Evolutionary conservation across 2,329 filamentous ascomycete species (phyloP).

Genomic region (Monilinia aucupariae): DNA sequence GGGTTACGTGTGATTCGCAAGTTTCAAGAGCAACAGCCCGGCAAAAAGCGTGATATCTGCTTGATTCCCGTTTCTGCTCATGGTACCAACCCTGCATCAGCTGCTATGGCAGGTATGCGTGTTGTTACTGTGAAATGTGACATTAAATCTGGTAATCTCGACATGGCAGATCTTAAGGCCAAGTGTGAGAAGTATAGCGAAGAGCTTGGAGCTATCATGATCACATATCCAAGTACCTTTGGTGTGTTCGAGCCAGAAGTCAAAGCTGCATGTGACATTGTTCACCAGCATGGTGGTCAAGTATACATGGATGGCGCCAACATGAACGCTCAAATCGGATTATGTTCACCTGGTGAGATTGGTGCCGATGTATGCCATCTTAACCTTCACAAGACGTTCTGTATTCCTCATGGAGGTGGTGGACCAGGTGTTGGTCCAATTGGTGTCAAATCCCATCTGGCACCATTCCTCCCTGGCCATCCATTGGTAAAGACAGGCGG

Average conservation of each 20-base stretch:
- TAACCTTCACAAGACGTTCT: constrained; percentile 98
- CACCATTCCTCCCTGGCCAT: constrained; percentile 66
- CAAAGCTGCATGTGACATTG: constrained; percentile 77
- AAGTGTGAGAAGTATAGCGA: constrained; percentile 87
- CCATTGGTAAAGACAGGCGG: constrained; percentile 54
- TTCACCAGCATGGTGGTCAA: constrained; percentile 83
- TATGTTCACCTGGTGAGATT: constrained; percentile 91
- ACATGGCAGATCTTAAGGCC: constrained; percentile 75
- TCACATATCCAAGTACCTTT: constrained; percentile 93
- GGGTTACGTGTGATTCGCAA: constrained; percentile 83
- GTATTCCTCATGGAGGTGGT: constrained; percentile 92
- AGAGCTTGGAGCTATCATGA: constrained; percentile 87
- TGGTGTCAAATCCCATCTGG: constrained; percentile 78
- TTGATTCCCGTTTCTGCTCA: constrained; percentile 93
- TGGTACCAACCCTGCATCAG: constrained; percentile 91
- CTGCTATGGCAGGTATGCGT: constrained; percentile 92
- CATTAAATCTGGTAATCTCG: constrained; percentile 78
- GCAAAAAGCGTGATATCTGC: constrained; percentile 79
- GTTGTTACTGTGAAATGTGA: constrained; percentile 92
- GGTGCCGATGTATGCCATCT: constrained; percentile 95
- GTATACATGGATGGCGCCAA: constrained; percentile 99
- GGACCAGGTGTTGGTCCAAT: constrained; percentile 93
- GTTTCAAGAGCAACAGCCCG: constrained; percentile 65
- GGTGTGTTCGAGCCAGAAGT: constrained; percentile 90
- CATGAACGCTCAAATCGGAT: constrained; percentile 96